A percentile compares a stretch with the other conserved stretches of the same genome.
Evolutionary conservation across 768 basidiomycete species (phyloP).

Genomic region (Fomitopsis serialis): DNA sequence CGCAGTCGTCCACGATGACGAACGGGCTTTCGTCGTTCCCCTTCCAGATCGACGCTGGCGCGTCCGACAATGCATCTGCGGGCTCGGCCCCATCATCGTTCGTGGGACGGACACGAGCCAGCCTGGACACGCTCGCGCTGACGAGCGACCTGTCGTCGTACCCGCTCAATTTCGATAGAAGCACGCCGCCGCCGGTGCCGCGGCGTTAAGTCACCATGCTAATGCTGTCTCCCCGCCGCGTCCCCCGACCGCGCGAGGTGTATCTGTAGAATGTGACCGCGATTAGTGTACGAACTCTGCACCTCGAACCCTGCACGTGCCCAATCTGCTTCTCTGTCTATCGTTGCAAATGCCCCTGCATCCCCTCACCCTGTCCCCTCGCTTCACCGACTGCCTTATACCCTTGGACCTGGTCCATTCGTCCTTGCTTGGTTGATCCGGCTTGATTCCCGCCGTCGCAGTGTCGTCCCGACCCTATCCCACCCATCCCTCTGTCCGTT

Average conservation of each 20-base stretch:
- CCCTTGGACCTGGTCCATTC: slow-evolving; percentile 14
- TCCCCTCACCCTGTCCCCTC: slow-evolving; percentile 1
- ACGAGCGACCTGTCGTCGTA: slow-evolving; percentile 83
- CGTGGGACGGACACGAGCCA: slow-evolving; percentile 60
- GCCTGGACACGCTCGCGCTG: slow-evolving; percentile 78
- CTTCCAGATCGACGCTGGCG: slow-evolving; percentile 76
- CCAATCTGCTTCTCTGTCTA: background rate
- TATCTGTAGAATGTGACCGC: slow-evolving; percentile 11
- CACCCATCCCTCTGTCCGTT: slow-evolving; percentile 6
- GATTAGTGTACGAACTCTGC: slow-evolving; percentile 8
- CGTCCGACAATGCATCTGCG: slow-evolving; percentile 21
- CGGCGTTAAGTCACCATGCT: background rate
- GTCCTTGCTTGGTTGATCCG: slow-evolving; percentile 16
- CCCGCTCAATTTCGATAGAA: slow-evolving; percentile 64
- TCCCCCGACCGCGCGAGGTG: slow-evolving; percentile 8
- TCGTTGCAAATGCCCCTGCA: background rate
- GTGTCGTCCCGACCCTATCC: slow-evolving; percentile 1
- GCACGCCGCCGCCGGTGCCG: slow-evolving; percentile 12
- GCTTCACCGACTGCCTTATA: slow-evolving; percentile 6
- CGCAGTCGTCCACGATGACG: slow-evolving; percentile 72
- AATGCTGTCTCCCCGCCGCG: background rate
- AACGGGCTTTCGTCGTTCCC: slow-evolving; percentile 82
- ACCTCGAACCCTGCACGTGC: slow-evolving; percentile 5
- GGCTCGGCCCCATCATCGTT: slow-evolving; percentile 25
- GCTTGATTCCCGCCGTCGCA: slow-evolving; percentile 12